Percentiles rank a stretch among this genome's conserved stretches.
These are phyloP conservation scores for Alternaria sp. DNA, from an alignment of 2,329 filamentous ascomycete genomes.

Conservation along the genomic window DNA sequence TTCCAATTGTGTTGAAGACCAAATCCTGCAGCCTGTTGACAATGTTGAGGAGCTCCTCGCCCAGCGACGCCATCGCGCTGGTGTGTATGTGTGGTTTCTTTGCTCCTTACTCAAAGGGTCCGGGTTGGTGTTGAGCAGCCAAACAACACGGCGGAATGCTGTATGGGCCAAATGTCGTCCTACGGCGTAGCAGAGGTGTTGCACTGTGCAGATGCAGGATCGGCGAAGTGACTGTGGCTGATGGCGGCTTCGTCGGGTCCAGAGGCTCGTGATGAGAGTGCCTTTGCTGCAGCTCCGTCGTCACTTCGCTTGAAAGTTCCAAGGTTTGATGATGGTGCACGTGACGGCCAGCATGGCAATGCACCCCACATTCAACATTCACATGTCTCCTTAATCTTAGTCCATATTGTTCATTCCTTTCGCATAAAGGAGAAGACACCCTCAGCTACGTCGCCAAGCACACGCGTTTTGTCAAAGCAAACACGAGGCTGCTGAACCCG, in stretches of 20 bases:
- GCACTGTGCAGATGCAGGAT: constrained; percentile 15
- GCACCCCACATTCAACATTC: constrained; percentile 20
- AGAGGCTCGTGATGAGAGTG: constrained; percentile 37
- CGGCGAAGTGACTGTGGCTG: constrained; percentile 14
- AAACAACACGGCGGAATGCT: constrained; percentile 32
- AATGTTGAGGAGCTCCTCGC: constrained; percentile 91
- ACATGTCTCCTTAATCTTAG: constrained; percentile 37
- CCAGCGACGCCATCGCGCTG: constrained; percentile 83
- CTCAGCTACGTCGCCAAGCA: constrained; percentile 13
- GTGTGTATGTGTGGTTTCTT: constrained; percentile 26
- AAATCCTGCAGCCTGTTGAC: constrained; percentile 99
- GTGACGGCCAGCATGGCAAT: constrained; percentile 21
- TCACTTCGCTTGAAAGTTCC: constrained; percentile 37
- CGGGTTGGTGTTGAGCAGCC: constrained; percentile 34
- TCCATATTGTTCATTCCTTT: constrained; percentile 14
- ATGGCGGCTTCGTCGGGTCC: constrained; percentile 24
- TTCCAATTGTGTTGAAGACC: constrained; percentile 99
- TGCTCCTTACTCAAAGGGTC: constrained; percentile 34
- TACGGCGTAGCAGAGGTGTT: constrained; percentile 14
- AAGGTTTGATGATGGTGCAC: constrained; percentile 21
- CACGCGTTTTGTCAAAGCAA: constrained; percentile 11
- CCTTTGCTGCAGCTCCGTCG: constrained; percentile 34
- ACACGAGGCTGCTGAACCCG: constrained; percentile 4
- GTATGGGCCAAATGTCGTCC: constrained; percentile 13
- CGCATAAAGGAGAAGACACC: constrained; percentile 37